Evolutionary conservation across 768 basidiomycete species (phyloP), one percentile per base, ranked within the genome.

Genomic region (Rhodotorula paludigena): DNA sequence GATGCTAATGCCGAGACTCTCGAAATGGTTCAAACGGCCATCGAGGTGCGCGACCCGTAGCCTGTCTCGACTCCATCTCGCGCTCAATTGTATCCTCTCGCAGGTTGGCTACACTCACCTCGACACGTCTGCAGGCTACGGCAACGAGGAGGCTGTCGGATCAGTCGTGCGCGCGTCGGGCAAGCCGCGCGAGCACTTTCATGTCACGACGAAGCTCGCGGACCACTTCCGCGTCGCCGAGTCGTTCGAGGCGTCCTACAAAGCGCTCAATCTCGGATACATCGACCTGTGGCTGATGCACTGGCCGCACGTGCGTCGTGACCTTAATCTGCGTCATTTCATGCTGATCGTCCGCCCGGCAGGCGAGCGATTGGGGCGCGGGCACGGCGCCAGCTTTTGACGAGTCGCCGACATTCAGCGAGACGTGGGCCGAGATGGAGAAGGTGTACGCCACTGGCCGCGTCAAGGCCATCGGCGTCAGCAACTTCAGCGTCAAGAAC

Each of bases 381-480:
- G 65, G 64, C 30, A 69, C 72, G n/a, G 58, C 71, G 20, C 15
- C 78, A 32, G 66, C 68, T 12, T 69, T 69, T 18, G 74, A 69
- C 30, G 68, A 75, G 36, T 72, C 71, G 51, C 79, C 79, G 16
- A 79, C 77, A 7, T 77, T 80, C 41, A 57, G 76, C n/a, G 78
- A 80, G 38, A 79, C 77, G 8, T 80, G 79, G 79, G 67, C 88
- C 76, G 83, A 81, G 32, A 77, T 76, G 42, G 78, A 77, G 47
- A 78, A 78, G 66, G 76, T 78, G 38, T 38, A 49, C 47, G 52
- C 30, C 35, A 52, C 85, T n/a, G 80, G 30, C 51, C 84, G 85
- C 28, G 80, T 89, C 76, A 86, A 83, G 73, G 86, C 87, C 6
- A 90, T 92, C 74, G 90, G 89, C 38, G 85, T 86, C 39, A 89